Evolutionary conservation across 805 yeast species (phyloP).

Genomic region (Clavispora phyllophila): DNA sequence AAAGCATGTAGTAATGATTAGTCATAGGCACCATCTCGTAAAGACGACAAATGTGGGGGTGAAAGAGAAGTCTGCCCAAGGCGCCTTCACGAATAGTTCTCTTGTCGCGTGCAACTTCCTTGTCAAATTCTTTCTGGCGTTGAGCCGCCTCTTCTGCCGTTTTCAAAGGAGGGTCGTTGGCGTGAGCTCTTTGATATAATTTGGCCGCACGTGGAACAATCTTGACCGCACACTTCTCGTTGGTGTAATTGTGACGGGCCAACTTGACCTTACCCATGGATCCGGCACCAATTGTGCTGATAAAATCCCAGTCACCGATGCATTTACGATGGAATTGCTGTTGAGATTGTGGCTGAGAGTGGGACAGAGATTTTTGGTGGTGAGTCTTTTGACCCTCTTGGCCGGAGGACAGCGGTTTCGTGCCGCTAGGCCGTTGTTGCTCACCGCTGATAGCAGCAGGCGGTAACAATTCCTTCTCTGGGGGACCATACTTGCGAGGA

Average conservation of each 20-base stretch:
- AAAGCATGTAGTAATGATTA: constrained; percentile 92
- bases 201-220: constrained; percentile 88
- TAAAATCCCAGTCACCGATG: constrained; percentile 95
- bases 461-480: constrained; percentile 11
- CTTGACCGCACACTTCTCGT: constrained; percentile 84
- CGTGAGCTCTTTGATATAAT: constrained; percentile 66
- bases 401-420: neutral
- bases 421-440: neutral
- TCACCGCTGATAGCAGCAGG: constrained; percentile 7
- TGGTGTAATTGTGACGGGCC: constrained; percentile 78
- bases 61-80: constrained; percentile 80
- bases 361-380: neutral
- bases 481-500: neutral
- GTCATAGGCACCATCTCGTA: constrained; percentile 96
- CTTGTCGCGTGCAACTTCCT: constrained; percentile 84
- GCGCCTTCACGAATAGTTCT: constrained; percentile 96
- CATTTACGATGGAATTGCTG: constrained; percentile 73
- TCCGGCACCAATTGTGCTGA: constrained; percentile 95
- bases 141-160: constrained; percentile 54
- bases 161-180: constrained; percentile 60
- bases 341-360: constrained; percentile 17
- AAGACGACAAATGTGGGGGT: constrained; percentile 85
- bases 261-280: constrained; percentile 98
- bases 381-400: neutral
- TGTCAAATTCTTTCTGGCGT: constrained; percentile 66